Base-by-base conservation (phyloP, 352 stramenopile species). In the Salisapilia sapeloensis region DNA sequence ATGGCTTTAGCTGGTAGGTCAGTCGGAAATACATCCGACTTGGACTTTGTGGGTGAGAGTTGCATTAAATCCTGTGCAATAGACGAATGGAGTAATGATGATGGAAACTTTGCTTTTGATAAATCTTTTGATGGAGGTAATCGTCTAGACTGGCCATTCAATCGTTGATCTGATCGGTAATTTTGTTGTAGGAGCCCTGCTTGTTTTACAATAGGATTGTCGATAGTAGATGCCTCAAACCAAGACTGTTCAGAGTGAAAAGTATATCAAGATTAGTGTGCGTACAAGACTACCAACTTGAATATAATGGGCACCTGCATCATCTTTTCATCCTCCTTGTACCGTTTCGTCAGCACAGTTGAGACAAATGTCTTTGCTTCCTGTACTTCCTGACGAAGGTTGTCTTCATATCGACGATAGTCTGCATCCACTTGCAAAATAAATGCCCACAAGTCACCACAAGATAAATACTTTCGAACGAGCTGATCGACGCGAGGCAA, bases 371-470 rank as follows among this genome's bases (percentile, higher is more conserved):
- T 78, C 16, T 42, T 39, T 11, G 58, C 63, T 25, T 77, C 38
- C 3, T 50, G 20, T 25, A 61, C 44, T 23, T 82, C 66, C 6
- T 60, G 28, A 11, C 28, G 26, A 13, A 71, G 53, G 17, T 60
- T 48, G n/a, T 64, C 23, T 19, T 50, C 45, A 20, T 74, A 65
- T 8, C 58, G 55, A 20, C 56, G 49, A 36, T 79, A 78, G 23
- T 71, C 58, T 12, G 55, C 56, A 33, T 82, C 66, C 16, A 79
- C 40, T 17, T 75, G 46, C 18, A 82, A 34, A 11, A 82, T 23
- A 31, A 82, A 61, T 1, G 50, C 42, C 63, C 62, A 82, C 3
- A 82, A 52, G 43, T 82, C 49, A 2, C 66, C 66, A 3, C 54
- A 54, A 7, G 44, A 25, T 2, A 82, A 46, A 23, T 69, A 82